These are phyloP conservation scores for Mycena polygramma DNA, from an alignment of 768 basidiomycete species.

Conservation along the genomic window DNA sequence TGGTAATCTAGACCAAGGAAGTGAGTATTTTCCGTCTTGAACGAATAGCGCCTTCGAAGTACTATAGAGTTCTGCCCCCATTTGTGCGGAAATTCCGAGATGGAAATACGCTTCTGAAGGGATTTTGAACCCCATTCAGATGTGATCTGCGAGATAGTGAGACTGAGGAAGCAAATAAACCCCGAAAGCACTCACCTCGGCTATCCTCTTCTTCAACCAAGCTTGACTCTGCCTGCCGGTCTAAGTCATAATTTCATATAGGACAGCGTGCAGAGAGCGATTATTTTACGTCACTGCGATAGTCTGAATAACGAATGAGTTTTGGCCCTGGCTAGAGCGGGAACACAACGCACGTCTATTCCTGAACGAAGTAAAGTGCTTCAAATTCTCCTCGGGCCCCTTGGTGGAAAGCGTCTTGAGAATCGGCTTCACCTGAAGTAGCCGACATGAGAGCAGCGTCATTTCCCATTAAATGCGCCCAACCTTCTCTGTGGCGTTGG, in stretches of 20 bases:
- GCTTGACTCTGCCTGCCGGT: slow-evolving; percentile 81
- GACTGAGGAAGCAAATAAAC: slow-evolving; percentile 19
- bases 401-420: slow-evolving; percentile 75
- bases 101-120: slow-evolving; percentile 68
- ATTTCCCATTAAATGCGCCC: slow-evolving; percentile 6
- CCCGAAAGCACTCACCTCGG: slow-evolving; percentile 59
- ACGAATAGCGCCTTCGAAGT: slow-evolving; percentile 41
- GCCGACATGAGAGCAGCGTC: slow-evolving; percentile 22
- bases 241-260: slow-evolving; percentile 52
- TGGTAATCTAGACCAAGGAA: slow-evolving; percentile 66
- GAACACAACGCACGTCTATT: slow-evolving; percentile 71
- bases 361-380: slow-evolving; percentile 77
- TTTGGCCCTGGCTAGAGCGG: slow-evolving; percentile 18
- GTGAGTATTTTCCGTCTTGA: slow-evolving; percentile 29
- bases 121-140: slow-evolving; percentile 67
- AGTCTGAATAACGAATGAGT: slow-evolving; percentile 58
- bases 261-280: slow-evolving; percentile 37
- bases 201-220: slow-evolving; percentile 80
- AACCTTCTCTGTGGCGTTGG: slow-evolving; percentile 70
- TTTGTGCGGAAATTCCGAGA: slow-evolving; percentile 80
- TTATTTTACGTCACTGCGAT: slow-evolving; percentile 76
- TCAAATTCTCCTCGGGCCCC: slow-evolving; percentile 72
- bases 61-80: slow-evolving; percentile 91
- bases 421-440: slow-evolving; percentile 61
- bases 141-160: slow-evolving; percentile 66